Evolutionary conservation across 2,329 filamentous ascomycete species (phyloP), one percentile per base, ranked within the genome.

Genomic region (Dichotomopilus funicola): DNA sequence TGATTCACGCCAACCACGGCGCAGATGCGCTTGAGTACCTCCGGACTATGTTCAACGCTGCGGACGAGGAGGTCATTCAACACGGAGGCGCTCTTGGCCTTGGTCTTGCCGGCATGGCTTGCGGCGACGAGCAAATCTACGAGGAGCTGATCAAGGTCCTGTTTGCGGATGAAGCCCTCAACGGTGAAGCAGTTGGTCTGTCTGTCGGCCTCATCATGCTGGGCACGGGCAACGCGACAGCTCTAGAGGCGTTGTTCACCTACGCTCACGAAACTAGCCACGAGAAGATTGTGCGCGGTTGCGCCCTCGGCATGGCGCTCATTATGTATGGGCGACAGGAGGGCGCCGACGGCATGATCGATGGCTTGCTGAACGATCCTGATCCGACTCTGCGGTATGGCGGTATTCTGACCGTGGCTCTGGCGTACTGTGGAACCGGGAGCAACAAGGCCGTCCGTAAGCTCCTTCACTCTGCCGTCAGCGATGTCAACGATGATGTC

Each of bases 371-470:
- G 38, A 91, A 90, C 61, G 94, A 99, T 64, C 89, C 94, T 1
- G 92, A 99, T 68, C 90, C 94, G 63, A 92, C 90, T 6, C 79
- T 99, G 59, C 85, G 94, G 63, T 99, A 99, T 64, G 94, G 94
- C 70, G 94, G 94, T 76, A 96, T 99, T 71, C 90, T 99, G 84
- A 96, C 94, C n/a, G 89, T 99, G 56, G 94, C 94, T 51, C 79
- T 99, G 69, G 94, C 94, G 13, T 99, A 99, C 75, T 96, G 92
- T 68, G 94, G 94, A 56, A 96, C 89, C 42, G 89, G 92, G 62
- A 96, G 91, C 81, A 99, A 99, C 79, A 97, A 97, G 78, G 94
- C 95, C 31, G 94, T 99, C 50, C 87, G 95, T 53, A 95, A 94
- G 73, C 80, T 99, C 35, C 83, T 99, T 9, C 94, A 99, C 69